These are phyloP conservation scores for Taphrina flavorubra DNA, from an alignment of 1,139 yeast genomes.

Conservation along the genomic window DNA sequence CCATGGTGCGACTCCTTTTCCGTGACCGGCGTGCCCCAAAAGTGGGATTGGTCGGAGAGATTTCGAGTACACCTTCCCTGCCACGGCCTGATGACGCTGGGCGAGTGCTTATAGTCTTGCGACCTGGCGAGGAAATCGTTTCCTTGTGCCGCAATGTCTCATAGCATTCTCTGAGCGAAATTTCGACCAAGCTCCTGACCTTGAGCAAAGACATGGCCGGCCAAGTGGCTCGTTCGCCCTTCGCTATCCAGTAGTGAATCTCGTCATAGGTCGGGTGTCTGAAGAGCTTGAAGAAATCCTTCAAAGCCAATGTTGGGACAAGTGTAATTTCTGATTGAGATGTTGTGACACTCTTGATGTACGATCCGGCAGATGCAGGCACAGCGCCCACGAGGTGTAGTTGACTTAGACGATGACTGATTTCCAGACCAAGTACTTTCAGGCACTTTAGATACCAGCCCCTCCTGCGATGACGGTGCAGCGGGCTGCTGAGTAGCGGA, in stretches of 20 bases:
- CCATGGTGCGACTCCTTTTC: slow-evolving; percentile 7
- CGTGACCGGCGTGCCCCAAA: slow-evolving; percentile 5
- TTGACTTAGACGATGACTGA: slow-evolving; percentile 82
- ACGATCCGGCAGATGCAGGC: slow-evolving; percentile 60
- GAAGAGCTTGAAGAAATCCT: slow-evolving; percentile 72
- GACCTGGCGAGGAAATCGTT: neutral
- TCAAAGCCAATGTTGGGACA: slow-evolving; percentile 78
- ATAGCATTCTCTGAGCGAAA: slow-evolving; percentile 64
- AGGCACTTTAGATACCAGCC: slow-evolving; percentile 55
- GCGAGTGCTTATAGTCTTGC: neutral
- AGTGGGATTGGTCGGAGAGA: neutral
- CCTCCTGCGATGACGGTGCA: slow-evolving; percentile 56
- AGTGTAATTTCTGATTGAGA: slow-evolving; percentile 62
- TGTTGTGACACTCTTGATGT: slow-evolving; percentile 10
- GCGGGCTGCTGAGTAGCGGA: slow-evolving; percentile 81
- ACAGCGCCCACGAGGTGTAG: slow-evolving; percentile 78
- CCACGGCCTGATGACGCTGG: slow-evolving; percentile 4
- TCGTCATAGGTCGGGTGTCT: slow-evolving; percentile 74
- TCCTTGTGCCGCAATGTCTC: slow-evolving; percentile 30
- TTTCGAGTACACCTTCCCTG: neutral
- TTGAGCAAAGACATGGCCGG: slow-evolving; percentile 82
- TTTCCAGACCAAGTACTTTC: slow-evolving; percentile 64
- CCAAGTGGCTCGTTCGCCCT: slow-evolving; percentile 95
- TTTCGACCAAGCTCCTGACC: slow-evolving; percentile 90
- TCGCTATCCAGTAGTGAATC: slow-evolving; percentile 84